Evolutionary conservation across 345 rosid genomes (phyloP), one percentile per base, ranked within the genome.

Genomic region (Brassica carinata): DNA sequence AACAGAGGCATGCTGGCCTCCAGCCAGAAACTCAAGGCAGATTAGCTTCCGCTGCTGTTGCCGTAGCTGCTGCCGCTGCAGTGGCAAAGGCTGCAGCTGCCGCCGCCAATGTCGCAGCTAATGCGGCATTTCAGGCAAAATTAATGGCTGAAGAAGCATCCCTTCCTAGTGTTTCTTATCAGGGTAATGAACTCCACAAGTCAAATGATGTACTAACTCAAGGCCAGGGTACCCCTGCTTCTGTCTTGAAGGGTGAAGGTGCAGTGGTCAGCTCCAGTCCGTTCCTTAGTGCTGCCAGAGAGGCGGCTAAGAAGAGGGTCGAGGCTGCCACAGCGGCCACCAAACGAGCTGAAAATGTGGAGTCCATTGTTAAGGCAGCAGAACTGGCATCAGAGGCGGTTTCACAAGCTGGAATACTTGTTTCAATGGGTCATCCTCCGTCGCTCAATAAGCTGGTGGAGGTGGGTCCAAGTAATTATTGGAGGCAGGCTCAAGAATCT

Each of bases 41-140:
- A 72, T 79, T 96, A 83, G 90, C 93, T 77, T 90, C 91, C n/a
- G 98, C 98, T 72, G 96, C 97, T 67, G 88, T 85, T 87, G 93
- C 97, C 15, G 79, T 89, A 71, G 90, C 97, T 55, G 92, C 96
- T 30, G 98, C 99, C 2, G 92, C 97, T 79, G 90, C 99, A 48
- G 97, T 94, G 85, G 99, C 98, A 43, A 94, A 89, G 81, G 98
- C 97, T 9, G 99, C 99, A 63, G 96, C 99, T 67, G 98, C 98
- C 10, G 97, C 97, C 61, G 97, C 98, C 71, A 91, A 86, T 83
- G 97, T 96, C 55, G 98, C 99, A 74, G 87, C 95, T 27, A 87
- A 83, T 88, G 98, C 99, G 73, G 98, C 99, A 57, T 78, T 96
- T 77, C 99, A 94, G 86, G 96, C 97, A 30, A 94, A 92, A 86